A percentile compares a stretch with the other conserved stretches of the same genome.
Conservation (phyloP, 306 rosid species). For the Ochetophila trinervis region DNA sequence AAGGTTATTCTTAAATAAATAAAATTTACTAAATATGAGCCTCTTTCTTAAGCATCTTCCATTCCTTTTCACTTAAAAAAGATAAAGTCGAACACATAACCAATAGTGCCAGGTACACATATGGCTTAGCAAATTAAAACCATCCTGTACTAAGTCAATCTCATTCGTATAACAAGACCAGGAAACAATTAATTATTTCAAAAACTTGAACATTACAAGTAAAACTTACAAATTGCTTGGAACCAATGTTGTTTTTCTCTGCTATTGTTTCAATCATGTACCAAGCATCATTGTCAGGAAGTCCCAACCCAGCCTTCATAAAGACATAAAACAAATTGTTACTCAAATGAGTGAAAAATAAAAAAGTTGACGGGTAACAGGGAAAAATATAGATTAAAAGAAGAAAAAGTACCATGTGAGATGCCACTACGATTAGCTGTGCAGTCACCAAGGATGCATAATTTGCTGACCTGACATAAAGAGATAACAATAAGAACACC, state of each 20-base stretch:
- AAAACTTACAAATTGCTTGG: slow-evolving; percentile 82
- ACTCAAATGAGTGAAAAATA: slow-evolving; percentile 8
- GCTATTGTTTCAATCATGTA: slow-evolving; percentile 92
- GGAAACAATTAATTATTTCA: not conserved
- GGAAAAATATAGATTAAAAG: slow-evolving; percentile 20
- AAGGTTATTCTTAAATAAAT: too few species aligned
- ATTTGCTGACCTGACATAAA: slow-evolving; percentile 66
- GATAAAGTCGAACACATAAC: not conserved
- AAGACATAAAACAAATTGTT: slow-evolving; percentile 23
- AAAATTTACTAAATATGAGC: not conserved
- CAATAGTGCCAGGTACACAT: not conserved
- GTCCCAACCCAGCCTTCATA: slow-evolving; percentile 91
- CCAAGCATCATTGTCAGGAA: slow-evolving; percentile 92
- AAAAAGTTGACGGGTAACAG: slow-evolving; percentile 4
- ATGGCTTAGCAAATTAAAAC: not conserved
- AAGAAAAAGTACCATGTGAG: slow-evolving; percentile 76
- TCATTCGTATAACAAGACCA: not conserved
- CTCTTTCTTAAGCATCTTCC: not conserved
- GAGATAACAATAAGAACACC: not conserved
- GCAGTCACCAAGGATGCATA: slow-evolving; percentile 86
- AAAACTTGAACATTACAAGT: slow-evolving; percentile 1
- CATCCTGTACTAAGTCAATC: not conserved
- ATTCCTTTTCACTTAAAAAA: not conserved
- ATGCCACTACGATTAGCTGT: slow-evolving; percentile 73
- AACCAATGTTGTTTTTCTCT: slow-evolving; percentile 84